phyloP scores from a whole-genome alignment of 192 early-diverging fungal genomes.

The Glomus cerebriforme region DNA sequence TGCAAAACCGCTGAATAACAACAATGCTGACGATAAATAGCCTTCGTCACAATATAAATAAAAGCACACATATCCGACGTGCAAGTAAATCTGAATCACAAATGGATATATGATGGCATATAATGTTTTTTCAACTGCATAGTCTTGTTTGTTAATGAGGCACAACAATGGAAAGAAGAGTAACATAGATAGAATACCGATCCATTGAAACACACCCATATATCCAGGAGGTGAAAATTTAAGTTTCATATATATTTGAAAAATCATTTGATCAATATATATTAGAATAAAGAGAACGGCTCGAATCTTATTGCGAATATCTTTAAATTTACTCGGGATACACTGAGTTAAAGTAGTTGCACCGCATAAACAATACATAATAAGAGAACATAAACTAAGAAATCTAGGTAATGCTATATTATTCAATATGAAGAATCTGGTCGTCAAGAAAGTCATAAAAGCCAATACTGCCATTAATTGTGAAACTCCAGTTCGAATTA shows the following conservation, averaged over 20 bases:
- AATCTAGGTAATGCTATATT: neutral
- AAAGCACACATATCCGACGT: constrained; percentile 8
- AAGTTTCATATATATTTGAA: constrained; percentile 5
- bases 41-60: constrained; percentile 21
- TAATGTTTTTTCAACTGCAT: neutral
- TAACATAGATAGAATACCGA: constrained; percentile 6
- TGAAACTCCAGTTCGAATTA: neutral
- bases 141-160: neutral
- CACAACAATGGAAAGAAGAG: neutral
- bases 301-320: neutral
- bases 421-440: neutral
- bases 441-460: constrained; percentile 9
- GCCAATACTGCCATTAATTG: neutral
- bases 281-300: neutral
- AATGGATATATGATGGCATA: neutral
- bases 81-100: constrained; percentile 6
- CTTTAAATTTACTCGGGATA: neutral
- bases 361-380: constrained; percentile 15
- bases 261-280: constrained; percentile 10
- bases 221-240: neutral
- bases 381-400: neutral
- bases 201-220: constrained; percentile 11
- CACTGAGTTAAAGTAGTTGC: neutral
- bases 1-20: constrained; percentile 3
- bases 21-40: neutral